A percentile compares a stretch with the other conserved stretches of the same genome.
Evolutionary conservation across 306 rosid species (phyloP).

Genomic region (Hippophae gyantsensis): DNA sequence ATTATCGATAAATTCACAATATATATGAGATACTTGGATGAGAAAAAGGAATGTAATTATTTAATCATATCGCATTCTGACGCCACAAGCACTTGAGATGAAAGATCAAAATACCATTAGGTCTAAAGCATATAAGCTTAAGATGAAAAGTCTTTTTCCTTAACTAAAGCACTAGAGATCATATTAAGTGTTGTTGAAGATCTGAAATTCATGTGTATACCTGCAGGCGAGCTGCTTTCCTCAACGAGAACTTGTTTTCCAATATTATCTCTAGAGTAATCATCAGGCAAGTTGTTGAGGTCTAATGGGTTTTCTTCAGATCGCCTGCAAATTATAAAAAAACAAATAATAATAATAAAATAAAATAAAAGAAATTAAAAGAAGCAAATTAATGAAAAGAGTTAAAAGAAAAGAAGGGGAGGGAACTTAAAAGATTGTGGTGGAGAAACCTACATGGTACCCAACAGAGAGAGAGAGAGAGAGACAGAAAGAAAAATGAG

Average conservation of each 20-base stretch:
- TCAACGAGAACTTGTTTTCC: slow-evolving; percentile 48
- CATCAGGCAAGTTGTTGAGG: slow-evolving; percentile 90
- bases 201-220: slow-evolving; percentile 8
- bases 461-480: slow-evolving; percentile 44
- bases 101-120: too few species aligned
- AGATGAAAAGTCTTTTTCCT: too few species aligned
- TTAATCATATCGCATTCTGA: too few species aligned
- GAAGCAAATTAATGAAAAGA: slow-evolving; percentile 7
- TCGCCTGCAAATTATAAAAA: slow-evolving; percentile 50
- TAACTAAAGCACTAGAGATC: not conserved
- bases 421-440: slow-evolving; percentile 1
- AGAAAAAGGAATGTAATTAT: too few species aligned
- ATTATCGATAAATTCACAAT: too few species aligned
- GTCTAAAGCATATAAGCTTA: too few species aligned
- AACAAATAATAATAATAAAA: slow-evolving; percentile 3
- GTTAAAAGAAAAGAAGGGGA: slow-evolving; percentile 1
- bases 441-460: slow-evolving; percentile 81
- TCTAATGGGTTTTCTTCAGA: slow-evolving; percentile 71
- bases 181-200: not conserved
- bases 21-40: too few species aligned
- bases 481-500: slow-evolving; percentile 24
- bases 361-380: slow-evolving; percentile 6
- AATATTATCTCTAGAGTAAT: slow-evolving; percentile 31
- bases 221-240: slow-evolving; percentile 31
- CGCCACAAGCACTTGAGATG: too few species aligned